A percentile compares a stretch with the other conserved stretches of the same genome.
phyloP scores from a whole-genome alignment of 805 yeast genomes.

The Cyberlindnera veronae region DNA sequence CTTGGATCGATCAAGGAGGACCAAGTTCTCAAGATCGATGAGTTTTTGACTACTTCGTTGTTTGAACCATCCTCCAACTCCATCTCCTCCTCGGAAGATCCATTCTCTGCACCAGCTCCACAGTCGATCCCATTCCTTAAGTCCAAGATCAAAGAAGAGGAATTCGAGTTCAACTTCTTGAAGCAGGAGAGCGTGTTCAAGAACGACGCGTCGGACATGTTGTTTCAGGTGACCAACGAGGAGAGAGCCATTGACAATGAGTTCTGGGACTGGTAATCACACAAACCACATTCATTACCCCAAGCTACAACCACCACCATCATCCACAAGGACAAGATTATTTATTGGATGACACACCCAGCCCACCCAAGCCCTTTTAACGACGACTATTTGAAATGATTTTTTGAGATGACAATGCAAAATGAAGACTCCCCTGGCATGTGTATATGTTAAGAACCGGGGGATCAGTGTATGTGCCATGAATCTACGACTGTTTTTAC shows the following conservation, averaged over 20 bases:
- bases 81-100: slow-evolving; percentile 1
- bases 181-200: slow-evolving; percentile 19
- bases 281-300: no score
- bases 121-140: slow-evolving; percentile 6
- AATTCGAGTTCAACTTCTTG: slow-evolving; percentile 25
- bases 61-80: slow-evolving; percentile 22
- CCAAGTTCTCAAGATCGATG: slow-evolving; percentile 24
- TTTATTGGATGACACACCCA: no score
- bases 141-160: slow-evolving; percentile 13
- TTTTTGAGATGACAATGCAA: no score
- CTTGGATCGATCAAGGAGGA: slow-evolving; percentile 26
- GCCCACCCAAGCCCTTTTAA: no score
- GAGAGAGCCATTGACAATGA: slow-evolving; percentile 13
- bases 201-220: slow-evolving; percentile 14
- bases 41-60: slow-evolving; percentile 23
- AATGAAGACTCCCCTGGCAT: no score
- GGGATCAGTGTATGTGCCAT: no score
- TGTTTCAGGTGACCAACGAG: slow-evolving; percentile 13
- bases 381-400: no score
- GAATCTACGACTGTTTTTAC: no score
- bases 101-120: slow-evolving; percentile 5
- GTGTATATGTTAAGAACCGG: no score
- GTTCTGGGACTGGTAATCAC: slow-evolving; percentile 26
- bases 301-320: no score
- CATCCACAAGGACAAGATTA: no score